Percentiles rank a stretch among this genome's conserved stretches.
phyloP scores from a whole-genome alignment of 352 stramenopile genomes.

The Plasmopara muralis region DNA sequence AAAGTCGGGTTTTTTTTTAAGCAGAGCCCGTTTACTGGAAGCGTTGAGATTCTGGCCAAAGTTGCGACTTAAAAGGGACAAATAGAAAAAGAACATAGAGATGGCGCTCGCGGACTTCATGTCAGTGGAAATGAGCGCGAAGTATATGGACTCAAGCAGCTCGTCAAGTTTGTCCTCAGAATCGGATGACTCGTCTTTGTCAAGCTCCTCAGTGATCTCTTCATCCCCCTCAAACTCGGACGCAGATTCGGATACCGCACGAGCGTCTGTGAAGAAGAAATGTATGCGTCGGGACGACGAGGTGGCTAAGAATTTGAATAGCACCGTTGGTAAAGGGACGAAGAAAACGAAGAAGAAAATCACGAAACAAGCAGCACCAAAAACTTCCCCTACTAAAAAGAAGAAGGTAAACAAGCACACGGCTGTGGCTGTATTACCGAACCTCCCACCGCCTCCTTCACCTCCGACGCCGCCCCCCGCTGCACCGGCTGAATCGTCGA shows the following conservation, averaged over 20 bases:
- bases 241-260: constrained; percentile 25
- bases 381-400: constrained; percentile 16
- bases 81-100: constrained; percentile 3
- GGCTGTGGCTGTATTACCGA: constrained; percentile 10
- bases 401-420: constrained; percentile 10
- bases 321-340: not conserved
- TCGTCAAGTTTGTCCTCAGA: constrained; percentile 74
- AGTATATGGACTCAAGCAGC: constrained; percentile 76
- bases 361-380: constrained; percentile 13
- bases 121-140: constrained; percentile 61
- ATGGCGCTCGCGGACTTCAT: constrained; percentile 76
- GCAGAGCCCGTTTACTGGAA: not conserved
- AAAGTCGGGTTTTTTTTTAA: constrained; percentile 1
- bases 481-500: constrained; percentile 27
- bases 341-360: constrained; percentile 23
- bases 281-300: constrained; percentile 18
- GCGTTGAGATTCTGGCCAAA: not conserved
- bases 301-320: constrained; percentile 29
- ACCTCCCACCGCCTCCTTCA: constrained; percentile 23
- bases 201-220: constrained; percentile 33
- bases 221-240: constrained; percentile 35
- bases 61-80: not conserved
- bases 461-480: constrained; percentile 29
- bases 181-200: constrained; percentile 48
- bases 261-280: constrained; percentile 23